Evolutionary conservation across 2,329 filamentous ascomycete species (phyloP).

Genomic region (Colletotrichum sp.): DNA sequence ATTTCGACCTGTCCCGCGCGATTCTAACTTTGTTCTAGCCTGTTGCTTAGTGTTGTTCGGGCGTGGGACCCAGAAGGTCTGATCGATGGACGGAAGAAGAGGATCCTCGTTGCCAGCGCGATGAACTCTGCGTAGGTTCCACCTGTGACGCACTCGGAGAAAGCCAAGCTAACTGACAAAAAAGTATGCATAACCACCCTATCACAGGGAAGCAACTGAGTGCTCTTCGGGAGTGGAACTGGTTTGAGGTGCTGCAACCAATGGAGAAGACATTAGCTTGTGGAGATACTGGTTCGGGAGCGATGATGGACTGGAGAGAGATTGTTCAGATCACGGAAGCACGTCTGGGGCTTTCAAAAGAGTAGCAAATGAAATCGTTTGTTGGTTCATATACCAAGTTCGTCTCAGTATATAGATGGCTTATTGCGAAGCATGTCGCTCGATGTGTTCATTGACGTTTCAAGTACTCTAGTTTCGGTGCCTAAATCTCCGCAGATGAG

Average conservation of each 20-base stretch:
- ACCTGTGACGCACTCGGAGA: too few relatives aligned
- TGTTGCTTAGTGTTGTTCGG: conserved; percentile 65
- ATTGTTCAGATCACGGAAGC: conserved; percentile 72
- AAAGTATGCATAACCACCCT: conserved; percentile 82
- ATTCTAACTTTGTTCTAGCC: not conserved
- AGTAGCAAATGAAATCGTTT: not conserved
- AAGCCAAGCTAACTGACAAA: not conserved
- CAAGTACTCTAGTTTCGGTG: too few relatives aligned
- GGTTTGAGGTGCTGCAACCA: conserved; percentile 76
- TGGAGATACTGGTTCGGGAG: conserved; percentile 82
- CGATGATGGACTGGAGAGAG: conserved; percentile 81
- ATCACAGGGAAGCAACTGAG: conserved; percentile 76
- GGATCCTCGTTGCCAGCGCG: conserved; percentile 77
- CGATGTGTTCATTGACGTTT: not conserved
- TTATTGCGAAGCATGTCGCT: not conserved
- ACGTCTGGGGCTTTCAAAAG: conserved; percentile 38
- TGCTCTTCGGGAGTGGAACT: conserved; percentile 76
- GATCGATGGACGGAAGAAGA: conserved; percentile 64
- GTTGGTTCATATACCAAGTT: not conserved
- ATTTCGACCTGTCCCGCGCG: not conserved
- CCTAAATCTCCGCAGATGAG: too few relatives aligned
- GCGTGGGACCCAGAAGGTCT: conserved; percentile 84
- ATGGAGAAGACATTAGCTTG: conserved; percentile 82
- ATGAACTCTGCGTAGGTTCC: conserved; percentile 75
- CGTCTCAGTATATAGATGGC: rapidly evolving